Conservation (phyloP, 2,329 filamentous ascomycete genomes). For the Bipolaris oryzae region DNA sequence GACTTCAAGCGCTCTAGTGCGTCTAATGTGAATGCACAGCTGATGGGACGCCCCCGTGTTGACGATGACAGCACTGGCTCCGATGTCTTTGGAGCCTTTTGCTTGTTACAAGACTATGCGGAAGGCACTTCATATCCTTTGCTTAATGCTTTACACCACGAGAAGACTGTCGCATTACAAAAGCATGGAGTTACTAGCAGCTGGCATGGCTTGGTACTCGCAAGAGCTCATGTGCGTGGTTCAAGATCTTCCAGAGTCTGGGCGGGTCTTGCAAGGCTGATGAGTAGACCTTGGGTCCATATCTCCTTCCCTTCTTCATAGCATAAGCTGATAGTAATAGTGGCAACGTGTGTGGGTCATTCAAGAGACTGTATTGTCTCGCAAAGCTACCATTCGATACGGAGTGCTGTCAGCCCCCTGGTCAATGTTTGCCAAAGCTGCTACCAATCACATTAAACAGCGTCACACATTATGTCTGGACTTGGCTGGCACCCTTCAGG, state of each 20-base stretch:
- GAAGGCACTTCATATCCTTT: conserved; percentile 8
- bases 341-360: conserved; percentile 33
- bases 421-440: conserved; percentile 29
- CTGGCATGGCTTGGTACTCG: conserved; percentile 9
- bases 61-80: conserved; percentile 3
- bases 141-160: conserved; percentile 11
- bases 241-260: conserved; percentile 20
- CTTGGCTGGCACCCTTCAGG: conserved; percentile 11
- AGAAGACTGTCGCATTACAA: conserved; percentile 4
- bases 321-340: conserved; percentile 6
- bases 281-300: conserved; percentile 18
- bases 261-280: conserved; percentile 21
- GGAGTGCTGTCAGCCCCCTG: conserved; percentile 28
- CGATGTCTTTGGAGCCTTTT: conserved; percentile 28
- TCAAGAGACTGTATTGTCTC: conserved; percentile 30
- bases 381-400: conserved; percentile 24
- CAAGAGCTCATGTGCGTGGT: conserved; percentile 6
- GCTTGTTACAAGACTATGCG: conserved; percentile 24
- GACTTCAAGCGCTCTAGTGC: not conserved
- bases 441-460: conserved; percentile 18
- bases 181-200: conserved; percentile 1
- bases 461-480: conserved; percentile 17
- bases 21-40: not conserved
- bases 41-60: not conserved
- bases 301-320: not conserved